These are phyloP conservation scores for Fulvia fulva DNA, from an alignment of 2,329 filamentous ascomycete species.

Conservation along the genomic window DNA sequence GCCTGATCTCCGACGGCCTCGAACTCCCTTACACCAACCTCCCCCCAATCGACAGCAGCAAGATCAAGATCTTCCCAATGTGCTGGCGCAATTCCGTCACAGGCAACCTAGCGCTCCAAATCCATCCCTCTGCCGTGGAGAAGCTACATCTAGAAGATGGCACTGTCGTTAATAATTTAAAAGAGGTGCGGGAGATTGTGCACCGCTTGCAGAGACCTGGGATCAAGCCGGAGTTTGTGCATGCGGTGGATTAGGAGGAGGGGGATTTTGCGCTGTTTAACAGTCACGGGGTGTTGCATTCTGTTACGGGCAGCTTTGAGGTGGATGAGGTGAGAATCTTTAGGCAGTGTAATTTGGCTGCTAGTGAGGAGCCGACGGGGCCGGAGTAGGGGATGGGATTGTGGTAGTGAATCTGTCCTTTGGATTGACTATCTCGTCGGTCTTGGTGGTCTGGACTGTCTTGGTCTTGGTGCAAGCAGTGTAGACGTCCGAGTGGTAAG, in stretches of 20 bases:
- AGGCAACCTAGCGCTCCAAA: conserved; percentile 64
- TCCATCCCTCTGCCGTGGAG: conserved; percentile 69
- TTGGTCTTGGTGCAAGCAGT: too few species aligned
- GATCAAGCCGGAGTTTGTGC: conserved; percentile 65
- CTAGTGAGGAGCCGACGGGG: conserved; percentile 54
- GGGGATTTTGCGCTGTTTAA: conserved; percentile 76
- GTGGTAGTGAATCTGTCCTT: too few species aligned
- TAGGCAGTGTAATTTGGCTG: conserved; percentile 75
- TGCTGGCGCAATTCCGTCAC: conserved; percentile 73
- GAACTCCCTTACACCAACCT: conserved; percentile 60
- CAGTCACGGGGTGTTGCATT: conserved; percentile 71
- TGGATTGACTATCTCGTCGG: too few species aligned
- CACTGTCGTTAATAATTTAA: conserved; percentile 64
- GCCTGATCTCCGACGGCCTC: conserved; percentile 62
- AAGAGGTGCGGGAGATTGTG: conserved; percentile 63
- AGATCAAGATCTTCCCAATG: conserved; percentile 71
- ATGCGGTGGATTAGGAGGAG: conserved; percentile 72
- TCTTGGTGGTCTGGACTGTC: too few species aligned
- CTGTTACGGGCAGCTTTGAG: conserved; percentile 69
- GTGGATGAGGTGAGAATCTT: conserved; percentile 72
- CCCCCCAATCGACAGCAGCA: conserved; percentile 60
- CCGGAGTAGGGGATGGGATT: too few species aligned
- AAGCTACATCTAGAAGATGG: conserved; percentile 66
- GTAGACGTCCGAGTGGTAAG: too few species aligned
- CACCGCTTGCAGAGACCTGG: conserved; percentile 69